phyloP scores from a whole-genome alignment of 306 rosid genomes.

The Herpetospermum pedunculosum region DNA sequence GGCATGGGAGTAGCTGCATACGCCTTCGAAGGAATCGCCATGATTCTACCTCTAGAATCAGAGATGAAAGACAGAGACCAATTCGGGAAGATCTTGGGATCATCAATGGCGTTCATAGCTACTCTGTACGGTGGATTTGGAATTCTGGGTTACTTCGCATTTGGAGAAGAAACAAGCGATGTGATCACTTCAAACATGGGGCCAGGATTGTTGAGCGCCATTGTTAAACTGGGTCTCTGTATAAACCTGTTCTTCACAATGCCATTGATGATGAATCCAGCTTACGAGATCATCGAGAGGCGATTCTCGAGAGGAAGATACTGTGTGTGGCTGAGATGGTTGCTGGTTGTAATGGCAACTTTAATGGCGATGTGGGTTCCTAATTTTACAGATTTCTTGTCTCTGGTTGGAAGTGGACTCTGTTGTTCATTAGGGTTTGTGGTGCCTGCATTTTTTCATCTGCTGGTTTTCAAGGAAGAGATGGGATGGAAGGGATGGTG shows the following conservation, averaged over 20 bases:
- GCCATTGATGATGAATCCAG: conserved; percentile 62
- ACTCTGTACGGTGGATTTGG: conserved; percentile 34
- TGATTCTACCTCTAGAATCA: conserved; percentile 45
- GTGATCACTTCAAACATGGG: conserved; percentile 39
- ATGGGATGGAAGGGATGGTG: conserved; percentile 25
- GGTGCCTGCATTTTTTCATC: conserved; percentile 40
- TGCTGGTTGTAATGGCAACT: conserved; percentile 28
- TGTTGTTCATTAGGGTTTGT: conserved; percentile 46
- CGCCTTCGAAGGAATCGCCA: conserved; percentile 43
- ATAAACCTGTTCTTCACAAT: conserved; percentile 46
- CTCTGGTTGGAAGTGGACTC: conserved; percentile 40
- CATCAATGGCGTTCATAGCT: conserved; percentile 30
- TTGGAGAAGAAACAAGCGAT: conserved; percentile 36
- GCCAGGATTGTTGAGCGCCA: conserved; percentile 22
- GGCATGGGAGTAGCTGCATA: conserved; percentile 43
- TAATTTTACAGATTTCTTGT: conserved; percentile 47
- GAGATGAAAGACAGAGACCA: conserved; percentile 37
- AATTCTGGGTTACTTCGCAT: conserved; percentile 43
- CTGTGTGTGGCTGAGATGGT: conserved; percentile 40
- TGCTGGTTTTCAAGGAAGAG: conserved; percentile 33
- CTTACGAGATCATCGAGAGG: conserved; percentile 40
- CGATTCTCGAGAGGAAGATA: conserved; percentile 33
- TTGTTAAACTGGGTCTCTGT: conserved; percentile 41
- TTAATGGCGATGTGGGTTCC: conserved; percentile 39
- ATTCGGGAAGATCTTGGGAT: conserved; percentile 28